These are phyloP conservation scores for Friedmanniomyces endolithicus DNA, from an alignment of 495 filamentous ascomycete species.

Conservation along the genomic window DNA sequence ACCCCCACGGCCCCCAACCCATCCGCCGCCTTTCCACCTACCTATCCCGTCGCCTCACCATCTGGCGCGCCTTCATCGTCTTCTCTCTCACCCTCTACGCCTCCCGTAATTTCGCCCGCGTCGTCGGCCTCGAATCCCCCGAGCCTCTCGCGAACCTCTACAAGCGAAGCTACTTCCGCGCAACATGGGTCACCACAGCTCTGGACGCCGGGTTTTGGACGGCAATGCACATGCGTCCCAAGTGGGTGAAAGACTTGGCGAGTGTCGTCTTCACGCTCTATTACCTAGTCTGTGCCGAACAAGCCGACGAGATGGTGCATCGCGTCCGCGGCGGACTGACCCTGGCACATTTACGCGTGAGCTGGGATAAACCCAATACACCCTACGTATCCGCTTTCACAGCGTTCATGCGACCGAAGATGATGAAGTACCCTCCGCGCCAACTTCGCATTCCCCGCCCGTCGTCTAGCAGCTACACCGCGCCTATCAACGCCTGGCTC, in stretches of 20 bases:
- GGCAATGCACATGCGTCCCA: slow-evolving; percentile 77
- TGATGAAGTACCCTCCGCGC: slow-evolving; percentile 56
- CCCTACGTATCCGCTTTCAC: slow-evolving; percentile 66
- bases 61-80: slow-evolving; percentile 79
- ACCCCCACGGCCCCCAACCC: slow-evolving; percentile 75
- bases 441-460: slow-evolving; percentile 76
- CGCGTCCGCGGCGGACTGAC: slow-evolving; percentile 77
- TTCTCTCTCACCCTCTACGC: slow-evolving; percentile 87
- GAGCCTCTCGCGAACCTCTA: slow-evolving; percentile 94
- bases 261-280: slow-evolving; percentile 75
- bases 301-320: slow-evolving; percentile 90
- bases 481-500: slow-evolving; percentile 76
- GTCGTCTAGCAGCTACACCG: slow-evolving; percentile 59
- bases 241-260: slow-evolving; percentile 69
- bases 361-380: slow-evolving; percentile 87
- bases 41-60: slow-evolving; percentile 56
- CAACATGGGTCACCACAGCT: slow-evolving; percentile 92
- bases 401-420: slow-evolving; percentile 57
- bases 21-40: slow-evolving; percentile 58
- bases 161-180: slow-evolving; percentile 85
- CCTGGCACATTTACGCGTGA: slow-evolving; percentile 80
- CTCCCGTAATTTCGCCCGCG: slow-evolving; percentile 81
- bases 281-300: slow-evolving; percentile 84
- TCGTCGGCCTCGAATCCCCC: slow-evolving; percentile 80
- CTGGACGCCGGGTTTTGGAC: slow-evolving; percentile 97